Percentiles rank a stretch among this genome's conserved stretches.
phyloP scores from a whole-genome alignment of 306 rosid species.

The Prunus mongolica region DNA sequence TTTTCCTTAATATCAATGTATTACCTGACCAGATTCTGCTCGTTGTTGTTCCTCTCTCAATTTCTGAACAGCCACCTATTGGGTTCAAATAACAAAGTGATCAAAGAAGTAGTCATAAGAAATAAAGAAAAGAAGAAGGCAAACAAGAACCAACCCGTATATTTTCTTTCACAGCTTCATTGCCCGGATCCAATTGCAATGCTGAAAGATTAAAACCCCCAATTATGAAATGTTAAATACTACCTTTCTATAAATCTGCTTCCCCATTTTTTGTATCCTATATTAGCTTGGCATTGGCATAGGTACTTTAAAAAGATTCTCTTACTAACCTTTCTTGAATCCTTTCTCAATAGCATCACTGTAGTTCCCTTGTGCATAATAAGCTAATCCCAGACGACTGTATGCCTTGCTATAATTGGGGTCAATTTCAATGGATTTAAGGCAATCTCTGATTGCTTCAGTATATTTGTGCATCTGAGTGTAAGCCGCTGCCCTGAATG shows the following conservation, averaged over 20 bases:
- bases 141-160: slow-evolving; percentile 54
- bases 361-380: slow-evolving; percentile 82
- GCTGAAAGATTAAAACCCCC: slow-evolving; percentile 48
- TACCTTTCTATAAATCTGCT: neutral
- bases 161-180: slow-evolving; percentile 79
- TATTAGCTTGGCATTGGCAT: neutral
- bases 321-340: slow-evolving; percentile 62
- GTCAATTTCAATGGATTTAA: slow-evolving; percentile 72
- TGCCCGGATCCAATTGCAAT: slow-evolving; percentile 80
- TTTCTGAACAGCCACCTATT: slow-evolving; percentile 66
- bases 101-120: slow-evolving; percentile 9
- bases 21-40: slow-evolving; percentile 53
- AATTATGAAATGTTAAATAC: neutral
- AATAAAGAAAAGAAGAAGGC: slow-evolving; percentile 8
- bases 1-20: neutral
- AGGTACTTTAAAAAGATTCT: neutral
- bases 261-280: neutral
- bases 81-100: slow-evolving; percentile 19
- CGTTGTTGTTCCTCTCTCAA: slow-evolving; percentile 50
- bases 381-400: slow-evolving; percentile 85
- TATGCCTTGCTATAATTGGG: slow-evolving; percentile 90
- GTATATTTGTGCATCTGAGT: slow-evolving; percentile 63
- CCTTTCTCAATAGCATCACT: slow-evolving; percentile 72
- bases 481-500: slow-evolving; percentile 90
- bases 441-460: slow-evolving; percentile 82